Base-by-base conservation (phyloP, 495 filamentous ascomycete species). In the Evernia prunastri region DNA sequence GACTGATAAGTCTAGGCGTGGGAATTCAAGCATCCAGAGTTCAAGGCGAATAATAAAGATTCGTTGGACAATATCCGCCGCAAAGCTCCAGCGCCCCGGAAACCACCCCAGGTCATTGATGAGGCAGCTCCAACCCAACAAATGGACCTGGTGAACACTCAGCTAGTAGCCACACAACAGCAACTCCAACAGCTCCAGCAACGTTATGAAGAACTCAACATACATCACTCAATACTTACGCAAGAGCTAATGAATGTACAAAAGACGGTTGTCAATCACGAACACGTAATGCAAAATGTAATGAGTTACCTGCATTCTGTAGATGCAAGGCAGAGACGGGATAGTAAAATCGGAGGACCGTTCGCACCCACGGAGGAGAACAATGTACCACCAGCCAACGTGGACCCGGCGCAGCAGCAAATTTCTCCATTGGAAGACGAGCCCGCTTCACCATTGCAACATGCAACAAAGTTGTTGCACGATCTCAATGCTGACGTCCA, bases 21-120 rank as follows among this genome's bases (percentile, higher is more conserved):
- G 92, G 95, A 98, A 74, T 98, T 98, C 73, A 94, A 92, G 74
- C 94, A 97, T 73, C 94, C 93, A 33, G 93, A 97, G 71, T 98
- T 98, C 77, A 88, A 92, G 67, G 86, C 87, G 57, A 92, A 97
- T 76, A 92, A 91, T 74, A 96, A 96, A 76, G 95, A 97, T 67
- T 92, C 92, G 39, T 82, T 98, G 20, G 94, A 98, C 70, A 97
- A 96, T 72, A 98, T 98, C 70, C 85, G 91, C 72, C 84, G 94
- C 62, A 98, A 98, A 76, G 95, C 95, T 8, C 94, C 94, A 4
- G 92, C 92, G 3, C 89, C 93, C 18, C 83, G 94, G 65, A 97
- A 97, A 71, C 76, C 87, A 45, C 77, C 84, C 60, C 78, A 81
- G 67, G 57, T 56, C 29, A 66, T 67, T 29, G 91, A 94, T 9